Conservation (phyloP, 768 basidiomycete species). For the Kwoniella dendrophila region DNA sequence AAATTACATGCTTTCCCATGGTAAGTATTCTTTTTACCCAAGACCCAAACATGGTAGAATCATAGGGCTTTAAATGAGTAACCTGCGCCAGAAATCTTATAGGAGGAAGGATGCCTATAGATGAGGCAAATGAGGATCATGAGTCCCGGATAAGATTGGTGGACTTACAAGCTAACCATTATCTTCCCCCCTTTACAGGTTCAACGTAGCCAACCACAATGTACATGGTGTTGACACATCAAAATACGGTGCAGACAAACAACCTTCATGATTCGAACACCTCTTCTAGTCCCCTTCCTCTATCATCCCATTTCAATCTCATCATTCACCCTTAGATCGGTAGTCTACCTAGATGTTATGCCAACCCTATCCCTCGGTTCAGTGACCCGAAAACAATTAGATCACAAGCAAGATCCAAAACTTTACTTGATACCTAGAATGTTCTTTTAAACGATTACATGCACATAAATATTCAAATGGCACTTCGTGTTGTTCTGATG, state of each 20-base stretch:
- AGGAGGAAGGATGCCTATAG: background rate
- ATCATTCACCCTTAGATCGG: background rate
- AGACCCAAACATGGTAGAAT: too few species aligned
- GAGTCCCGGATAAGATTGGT: background rate
- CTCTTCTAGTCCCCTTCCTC: background rate
- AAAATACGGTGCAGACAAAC: slow-evolving; percentile 63
- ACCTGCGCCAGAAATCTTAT: background rate
- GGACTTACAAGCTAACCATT: background rate
- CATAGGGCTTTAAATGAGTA: too few species aligned
- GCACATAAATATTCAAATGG: too few species aligned
- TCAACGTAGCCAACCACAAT: slow-evolving; percentile 92
- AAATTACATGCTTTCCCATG: slow-evolving; percentile 83
- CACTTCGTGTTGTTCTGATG: too few species aligned
- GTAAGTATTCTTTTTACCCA: slow-evolving; percentile 58
- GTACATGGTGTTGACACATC: slow-evolving; percentile 80
- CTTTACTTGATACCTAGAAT: background rate
- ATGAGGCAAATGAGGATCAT: background rate
- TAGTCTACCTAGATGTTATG: background rate
- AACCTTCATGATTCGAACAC: slow-evolving; percentile 30
- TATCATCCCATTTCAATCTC: background rate
- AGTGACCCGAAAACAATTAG: background rate
- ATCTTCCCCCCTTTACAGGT: slow-evolving; percentile 61
- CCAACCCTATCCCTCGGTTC: too few species aligned
- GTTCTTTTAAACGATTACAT: too few species aligned
- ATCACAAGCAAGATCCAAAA: background rate